These are phyloP conservation scores for Ophidiomyces ophidiicola DNA, from an alignment of 2,329 filamentous ascomycete species.

Conservation along the genomic window DNA sequence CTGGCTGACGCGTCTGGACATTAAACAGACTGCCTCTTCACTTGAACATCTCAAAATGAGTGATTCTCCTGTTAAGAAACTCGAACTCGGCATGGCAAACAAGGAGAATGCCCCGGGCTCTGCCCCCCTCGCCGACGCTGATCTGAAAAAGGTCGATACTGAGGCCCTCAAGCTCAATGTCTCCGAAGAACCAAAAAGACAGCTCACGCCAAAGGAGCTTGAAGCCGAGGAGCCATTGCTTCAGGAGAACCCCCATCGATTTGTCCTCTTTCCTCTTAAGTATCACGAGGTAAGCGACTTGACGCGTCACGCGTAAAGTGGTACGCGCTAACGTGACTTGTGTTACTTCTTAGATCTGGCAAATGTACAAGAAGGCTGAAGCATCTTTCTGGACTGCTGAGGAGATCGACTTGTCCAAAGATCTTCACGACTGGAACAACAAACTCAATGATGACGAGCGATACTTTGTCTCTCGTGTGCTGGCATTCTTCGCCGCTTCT, in stretches of 20 bases:
- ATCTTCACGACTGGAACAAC: slow-evolving; percentile 99
- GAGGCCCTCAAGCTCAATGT: slow-evolving; percentile 37
- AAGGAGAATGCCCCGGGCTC: slow-evolving; percentile 66
- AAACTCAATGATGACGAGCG: slow-evolving; percentile 91
- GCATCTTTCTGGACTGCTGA: slow-evolving; percentile 99
- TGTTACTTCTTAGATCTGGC: slow-evolving; percentile 64
- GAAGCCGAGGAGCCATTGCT: slow-evolving; percentile 82
- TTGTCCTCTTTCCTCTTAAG: slow-evolving; percentile 97
- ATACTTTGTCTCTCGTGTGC: slow-evolving; percentile 96
- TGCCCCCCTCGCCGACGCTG: slow-evolving; percentile 39
- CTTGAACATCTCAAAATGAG: slow-evolving; percentile 80
- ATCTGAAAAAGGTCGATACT: slow-evolving; percentile 41
- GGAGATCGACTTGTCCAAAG: slow-evolving; percentile 98
- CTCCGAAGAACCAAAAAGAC: slow-evolving; percentile 23
- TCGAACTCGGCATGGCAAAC: slow-evolving; percentile 58
- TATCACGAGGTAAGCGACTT: slow-evolving; percentile 76
- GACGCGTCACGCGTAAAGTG: slow-evolving; percentile 59
- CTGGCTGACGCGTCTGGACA: slow-evolving; percentile 27
- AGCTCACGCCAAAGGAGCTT: slow-evolving; percentile 48
- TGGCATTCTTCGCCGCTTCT: slow-evolving; percentile 97
- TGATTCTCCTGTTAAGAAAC: slow-evolving; percentile 82
- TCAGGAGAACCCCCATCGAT: slow-evolving; percentile 88
- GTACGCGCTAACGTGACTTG: slow-evolving; percentile 31
- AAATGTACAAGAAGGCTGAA: slow-evolving; percentile 99
- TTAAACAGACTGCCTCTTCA: slow-evolving; percentile 62